Base-by-base conservation (phyloP, 257 asterid genomes). In the Lantana camara region DNA sequence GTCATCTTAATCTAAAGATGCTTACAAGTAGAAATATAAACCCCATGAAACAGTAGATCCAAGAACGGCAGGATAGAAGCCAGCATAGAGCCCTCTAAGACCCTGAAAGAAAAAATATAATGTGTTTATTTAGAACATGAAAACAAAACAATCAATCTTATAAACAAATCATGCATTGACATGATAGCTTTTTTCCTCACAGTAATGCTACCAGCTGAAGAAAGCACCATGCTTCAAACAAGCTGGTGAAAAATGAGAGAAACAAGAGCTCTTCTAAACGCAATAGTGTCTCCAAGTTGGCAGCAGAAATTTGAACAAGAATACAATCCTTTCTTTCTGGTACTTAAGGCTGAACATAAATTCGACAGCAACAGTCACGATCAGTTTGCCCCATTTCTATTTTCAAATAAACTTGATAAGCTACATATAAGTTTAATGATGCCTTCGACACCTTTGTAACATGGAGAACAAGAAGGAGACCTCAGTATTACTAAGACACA, bases 11-110 rank as follows among this genome's bases (percentile, higher is more conserved):
- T 57, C 60, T 0, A 46, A 41, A 44, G 63, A 42, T 52, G 79
- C 95, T 84, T 83, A 94, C 99, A 94, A 86, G 88, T 75, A 94
- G 82, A 94, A 94, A 75, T 86, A 94, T 72, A 94, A 83, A 67
- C 89, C 95, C 97, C 97, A 90, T 15, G 99, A 94, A 69, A 94
- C 32, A 60, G 97, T 90, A 38, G 99, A 94, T 69, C 99, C 99
- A 69, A 94, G 95, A 83, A 94, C 89, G 48, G 99, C 99, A 71
- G 97, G 97, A 60, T 75, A 94, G 75, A 90, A 90, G 49, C 97
- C 97, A 64, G 89, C 96, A 75, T 94, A 90, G 44, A 90, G 82
- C 63, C 99, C 99, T 87, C 86, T 77, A 44, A 90, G 45, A 66
- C 96, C 97, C 99, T 94, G 95, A 74, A 80, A 71, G 63, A 35